Conservation (phyloP, 2,329 filamentous ascomycete genomes). For the Bipolaris cookei region DNA sequence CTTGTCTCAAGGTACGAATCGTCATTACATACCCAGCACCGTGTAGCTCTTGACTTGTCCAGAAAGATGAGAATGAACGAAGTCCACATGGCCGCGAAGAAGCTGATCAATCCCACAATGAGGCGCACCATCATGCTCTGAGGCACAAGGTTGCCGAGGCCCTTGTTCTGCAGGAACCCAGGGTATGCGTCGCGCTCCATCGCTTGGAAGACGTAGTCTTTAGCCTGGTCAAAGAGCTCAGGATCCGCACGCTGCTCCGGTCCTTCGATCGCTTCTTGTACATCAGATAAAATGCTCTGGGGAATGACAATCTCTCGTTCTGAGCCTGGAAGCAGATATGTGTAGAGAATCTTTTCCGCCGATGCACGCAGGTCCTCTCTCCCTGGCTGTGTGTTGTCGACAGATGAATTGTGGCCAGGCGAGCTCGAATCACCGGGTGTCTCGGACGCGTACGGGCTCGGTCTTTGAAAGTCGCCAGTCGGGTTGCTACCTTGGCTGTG, state of each 20-base stretch:
- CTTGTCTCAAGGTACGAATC: background rate
- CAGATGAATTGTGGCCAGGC: conserved; percentile 45
- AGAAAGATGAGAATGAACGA: conserved; percentile 93
- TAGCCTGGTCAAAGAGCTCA: conserved; percentile 95
- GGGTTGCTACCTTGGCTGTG: conserved; percentile 61
- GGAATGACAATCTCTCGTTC: conserved; percentile 96
- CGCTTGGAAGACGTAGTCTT: conserved; percentile 99
- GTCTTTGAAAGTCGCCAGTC: conserved; percentile 59
- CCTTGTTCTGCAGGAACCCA: conserved; percentile 92
- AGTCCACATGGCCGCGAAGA: conserved; percentile 94
- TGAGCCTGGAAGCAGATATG: conserved; percentile 90
- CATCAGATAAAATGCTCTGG: conserved; percentile 81
- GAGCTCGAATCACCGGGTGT: conserved; percentile 68
- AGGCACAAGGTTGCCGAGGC: conserved; percentile 92
- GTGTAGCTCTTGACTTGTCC: conserved; percentile 72
- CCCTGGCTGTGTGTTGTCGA: conserved; percentile 40
- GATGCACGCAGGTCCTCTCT: conserved; percentile 88
- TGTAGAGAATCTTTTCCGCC: conserved; percentile 98
- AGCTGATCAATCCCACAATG: conserved; percentile 80
- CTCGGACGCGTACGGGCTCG: conserved; percentile 69
- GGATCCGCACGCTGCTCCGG: conserved; percentile 86
- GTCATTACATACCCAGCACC: conserved; percentile 76
- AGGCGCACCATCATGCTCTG: conserved; percentile 85
- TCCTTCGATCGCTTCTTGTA: conserved; percentile 87
- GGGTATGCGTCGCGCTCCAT: conserved; percentile 99